Evolutionary conservation across 768 basidiomycete genomes (phyloP), one percentile per base, ranked within the genome.

Genomic region (Termitomyces sp.): DNA sequence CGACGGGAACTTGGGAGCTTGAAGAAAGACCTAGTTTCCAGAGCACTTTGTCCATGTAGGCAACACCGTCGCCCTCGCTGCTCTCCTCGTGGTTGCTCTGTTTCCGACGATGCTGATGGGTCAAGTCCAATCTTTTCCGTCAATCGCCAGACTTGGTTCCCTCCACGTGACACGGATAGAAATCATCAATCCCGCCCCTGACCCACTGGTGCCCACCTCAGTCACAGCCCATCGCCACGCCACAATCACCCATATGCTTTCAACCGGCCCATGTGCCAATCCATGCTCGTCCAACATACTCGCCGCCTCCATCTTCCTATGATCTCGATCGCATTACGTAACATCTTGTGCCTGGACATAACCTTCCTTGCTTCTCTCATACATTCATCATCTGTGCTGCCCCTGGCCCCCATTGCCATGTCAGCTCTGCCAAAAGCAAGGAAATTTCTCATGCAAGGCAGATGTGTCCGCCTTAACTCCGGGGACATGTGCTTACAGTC

Each of bases 241-340:
- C 59, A 53, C 59, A 49, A 24, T 42, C 20, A 53, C 6, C 48
- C 36, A 29, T 34, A 47, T 18, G 1, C 28, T 22, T 18, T 42
- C 7, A 15, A 10, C 31, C 36, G 33, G 13, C 16, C 44, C 28
- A 26, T 34, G 29, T 28, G 2, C 44, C 44, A 12, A 8, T 26
- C 26, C 36, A 31, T 34, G 20, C 28, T 34, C 34, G 22, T 26
- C 29, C 5, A 33, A 29, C 26, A 12, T 29, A 29, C n/a, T 39
- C 22, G 15, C 28, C 18, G 39, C 15, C 39, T 50, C 37, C 9
- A 39, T 33, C 34, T 42, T 52, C 54, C 24, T 33, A 28, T 51
- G 51, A 62, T 62, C 61, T 62, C 61, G 58, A 62, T 62, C 55
- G 16, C 9, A 5, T 61, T 62, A 62, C 33, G 33, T 62, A 59